Percentiles rank a stretch among this genome's conserved stretches.
phyloP scores from a whole-genome alignment of 371 early-diverging fungal species.

The Lichtheimia hyalospora region DNA sequence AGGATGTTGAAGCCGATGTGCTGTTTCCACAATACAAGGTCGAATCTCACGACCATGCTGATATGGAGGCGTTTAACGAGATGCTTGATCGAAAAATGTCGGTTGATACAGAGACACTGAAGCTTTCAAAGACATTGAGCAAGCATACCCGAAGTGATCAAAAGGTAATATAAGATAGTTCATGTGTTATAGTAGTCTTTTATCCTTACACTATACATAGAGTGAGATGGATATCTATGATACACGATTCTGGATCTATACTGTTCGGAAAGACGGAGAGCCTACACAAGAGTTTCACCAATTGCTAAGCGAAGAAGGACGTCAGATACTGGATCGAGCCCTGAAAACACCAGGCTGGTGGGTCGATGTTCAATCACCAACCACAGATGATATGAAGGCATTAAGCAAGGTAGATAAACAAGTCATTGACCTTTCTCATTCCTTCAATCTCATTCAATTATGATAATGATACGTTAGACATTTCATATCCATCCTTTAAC shows the following conservation, averaged over 20 bases:
- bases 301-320: constrained; percentile 30
- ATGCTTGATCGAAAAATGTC: constrained; percentile 29
- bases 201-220: not conserved
- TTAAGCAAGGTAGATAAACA: constrained; percentile 56
- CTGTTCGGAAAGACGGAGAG: constrained; percentile 7
- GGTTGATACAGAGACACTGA: constrained; percentile 21
- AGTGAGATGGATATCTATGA: constrained; percentile 11
- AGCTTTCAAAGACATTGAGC: constrained; percentile 25
- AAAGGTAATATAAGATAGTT: not conserved
- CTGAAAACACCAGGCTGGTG: constrained; percentile 73
- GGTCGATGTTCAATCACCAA: constrained; percentile 83
- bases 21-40: constrained; percentile 29
- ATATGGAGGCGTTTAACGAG: constrained; percentile 31
- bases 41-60: constrained; percentile 17
- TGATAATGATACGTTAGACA: constrained; percentile 15
- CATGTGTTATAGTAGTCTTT: not conserved
- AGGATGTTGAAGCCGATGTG: constrained; percentile 40
- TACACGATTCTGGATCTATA: constrained; percentile 28
- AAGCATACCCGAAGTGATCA: constrained; percentile 20
- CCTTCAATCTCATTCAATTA: not conserved
- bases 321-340: constrained; percentile 36
- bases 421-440: not conserved
- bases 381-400: constrained; percentile 76
- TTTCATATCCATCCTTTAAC: constrained; percentile 76
- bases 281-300: constrained; percentile 14